Base-by-base conservation (phyloP, 2,329 filamentous ascomycete species). In the Colletotrichum chlorophyti region DNA sequence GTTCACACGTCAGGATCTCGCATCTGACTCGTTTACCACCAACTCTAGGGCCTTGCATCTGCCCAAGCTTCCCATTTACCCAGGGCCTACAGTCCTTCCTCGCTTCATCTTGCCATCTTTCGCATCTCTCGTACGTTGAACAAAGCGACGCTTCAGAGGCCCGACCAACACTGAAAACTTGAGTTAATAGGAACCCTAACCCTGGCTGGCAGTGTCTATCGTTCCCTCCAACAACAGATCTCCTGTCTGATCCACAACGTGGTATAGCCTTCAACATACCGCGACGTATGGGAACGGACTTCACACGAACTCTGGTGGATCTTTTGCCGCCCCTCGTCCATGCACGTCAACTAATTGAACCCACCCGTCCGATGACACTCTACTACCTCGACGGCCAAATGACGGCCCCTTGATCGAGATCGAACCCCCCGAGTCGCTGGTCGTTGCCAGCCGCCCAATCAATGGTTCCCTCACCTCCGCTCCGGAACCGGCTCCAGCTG, bases 1-100 rank as follows among this genome's bases (percentile, higher is more conserved):
- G n/a, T n/a, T n/a, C n/a, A n/a, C n/a, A n/a, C n/a, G n/a, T n/a
- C n/a, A n/a, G n/a, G n/a, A n/a, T n/a, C n/a, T n/a, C 43, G 55
- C 41, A 55, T 47, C 55, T 59, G 55, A 59, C 55, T 59, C 55
- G 55, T 43, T 27, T 34, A 23, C 12, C 26, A 46, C 50, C 50
- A 43, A 48, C 35, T 38, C 24, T 35, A 17, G 40, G 43, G 31
- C 50, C 24, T 31, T 32, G 15, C 43, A 24, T 23, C 50, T 46
- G 27, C 26, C 51, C 29, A 21, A 49, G 42, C 38, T 49, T 49
- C 50, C n/a, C n/a, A n/a, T 31, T 43, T 29, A n/a, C n/a, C n/a
- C n/a, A n/a, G n/a, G n/a, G n/a, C n/a, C n/a, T n/a, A n/a, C n/a
- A n/a, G 35, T 42, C 55, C 24, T 24, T 54, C n/a, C 29, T 45